phyloP scores from a whole-genome alignment of 1,284 basidiomycete species.

The Austroboletus novae-zelandiae region DNA sequence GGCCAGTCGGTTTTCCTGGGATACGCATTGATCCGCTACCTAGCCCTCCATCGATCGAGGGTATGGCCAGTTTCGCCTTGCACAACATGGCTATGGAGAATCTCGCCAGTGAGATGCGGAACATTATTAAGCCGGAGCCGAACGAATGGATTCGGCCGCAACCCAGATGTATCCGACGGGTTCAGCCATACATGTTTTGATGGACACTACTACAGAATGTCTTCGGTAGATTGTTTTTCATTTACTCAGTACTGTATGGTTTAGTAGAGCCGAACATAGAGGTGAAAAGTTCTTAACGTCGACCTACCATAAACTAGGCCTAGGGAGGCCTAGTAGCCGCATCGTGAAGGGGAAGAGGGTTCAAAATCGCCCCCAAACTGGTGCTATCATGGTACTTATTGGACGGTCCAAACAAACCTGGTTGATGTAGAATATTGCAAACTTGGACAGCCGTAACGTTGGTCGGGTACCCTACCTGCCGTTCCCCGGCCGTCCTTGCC shows the following conservation, averaged over 20 bases:
- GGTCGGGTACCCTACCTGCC: not conserved
- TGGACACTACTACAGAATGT: no score
- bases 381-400: no score
- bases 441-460: not conserved
- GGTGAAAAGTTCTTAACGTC: no score
- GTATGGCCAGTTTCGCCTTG: not conserved
- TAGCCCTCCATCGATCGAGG: not conserved
- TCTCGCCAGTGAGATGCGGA: not conserved
- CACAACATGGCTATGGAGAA: not conserved
- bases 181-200: not conserved
- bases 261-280: no score
- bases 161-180: not conserved
- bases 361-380: no score
- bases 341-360: no score
- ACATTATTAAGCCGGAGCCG: not conserved
- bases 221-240: no score
- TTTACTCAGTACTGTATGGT: no score
- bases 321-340: no score
- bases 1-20: not conserved
- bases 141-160: no score
- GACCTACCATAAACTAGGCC: no score
- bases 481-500: slow-evolving; percentile 3
- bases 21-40: not conserved
- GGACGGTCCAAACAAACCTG: no score
- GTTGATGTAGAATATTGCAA: not conserved